Base-by-base conservation (phyloP, 768 basidiomycete genomes). In the Amanita exitialis region DNA sequence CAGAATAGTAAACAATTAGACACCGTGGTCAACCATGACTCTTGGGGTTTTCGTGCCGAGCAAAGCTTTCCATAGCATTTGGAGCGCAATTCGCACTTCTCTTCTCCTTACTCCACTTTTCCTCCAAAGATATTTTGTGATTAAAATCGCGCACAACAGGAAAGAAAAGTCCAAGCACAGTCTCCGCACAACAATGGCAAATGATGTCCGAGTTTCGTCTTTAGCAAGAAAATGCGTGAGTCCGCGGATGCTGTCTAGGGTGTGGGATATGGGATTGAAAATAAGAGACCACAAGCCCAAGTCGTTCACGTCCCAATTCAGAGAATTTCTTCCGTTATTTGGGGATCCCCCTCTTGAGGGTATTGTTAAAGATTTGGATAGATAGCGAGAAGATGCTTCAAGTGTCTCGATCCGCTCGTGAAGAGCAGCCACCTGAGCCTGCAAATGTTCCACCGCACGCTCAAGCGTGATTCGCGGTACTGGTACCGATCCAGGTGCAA, bases 251-350 rank as follows among this genome's bases (percentile, higher is more conserved):
- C 64, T 63, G 9, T 70, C 69, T 12, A 81, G 53, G 18, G 76
- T 72, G 27, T 72, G 72, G n/a, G 76, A 65, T 10, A 89, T 47
- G 8, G 87, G 87, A 53, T 76, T 79, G 5, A 88, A 67, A 13
- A 90, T 69, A 41, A 83, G 58, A 6, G 89, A 78, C 90, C 90
- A 92, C 70, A 90, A 76, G 43, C 90, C 90, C 62, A 90, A 70
- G 61, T 90, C 86, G 45, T 87, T 77, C n/a, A 86, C 60, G 61
- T 89, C 83, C 82, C 83, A 87, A 16, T 72, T 65, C 28, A 65
- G 64, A 9, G 32, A 53, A 28, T 63, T 66, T 30, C 61, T 61
- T 3, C 66, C 59, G 36, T 64, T 61, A 30, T 69, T 59, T 4
- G 75, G 75, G 32, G 74, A 77, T 30, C 69, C 67, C n/a, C 72